Base-by-base conservation (phyloP, 202 grass and related monocot genomes). In the Zizania palustris region DNA sequence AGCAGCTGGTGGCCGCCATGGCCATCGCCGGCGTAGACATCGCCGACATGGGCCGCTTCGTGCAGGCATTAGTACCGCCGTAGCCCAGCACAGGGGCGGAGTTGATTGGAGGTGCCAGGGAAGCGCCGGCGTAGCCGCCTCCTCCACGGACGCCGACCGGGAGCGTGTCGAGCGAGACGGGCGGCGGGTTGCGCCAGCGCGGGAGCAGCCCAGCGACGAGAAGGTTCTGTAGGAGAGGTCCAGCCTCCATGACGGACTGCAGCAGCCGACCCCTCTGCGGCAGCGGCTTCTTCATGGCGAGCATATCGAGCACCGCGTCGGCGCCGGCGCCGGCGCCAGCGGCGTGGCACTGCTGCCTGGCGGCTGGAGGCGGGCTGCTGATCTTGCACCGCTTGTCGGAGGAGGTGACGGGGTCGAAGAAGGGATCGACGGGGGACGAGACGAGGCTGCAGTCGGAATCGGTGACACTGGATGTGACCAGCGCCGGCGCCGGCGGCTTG, bases 201-300 rank as follows among this genome's bases (percentile, higher is more conserved):
- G 94, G 94, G 36, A 97, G 82, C 5, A 83, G 82, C 1, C 94
- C 94, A 1, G 94, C 89, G 13, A 92, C 87, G 84, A 97, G 81
- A 0, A 97, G 80, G 19, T 86, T 93, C 89, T 97, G 88, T 65
- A 97, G 82, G 45, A 93, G 82, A 0, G 91, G 89, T 0, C 91
- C 94, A 0, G 91, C 87, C 65, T 92, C 90, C 85, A 93, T 85
- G 54, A 97, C 94, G 3, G 94, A 75, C 28, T 86, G 80, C 57
- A 97, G 67, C 14, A 97, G 57, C 44, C 69, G 73, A 3, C 94
- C 94, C 60, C 79, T 88, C 65, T 85, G 86, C 55, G 94, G 91
- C 69, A 94, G 79, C 5, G 89, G 87, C 76, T 67, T 92, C 60
- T 89, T 93, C 45, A 46, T 78, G 18, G 84, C 91, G 11, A 97